Conservation (phyloP, 768 basidiomycete genomes). For the Cyclocybe cylindracea region DNA sequence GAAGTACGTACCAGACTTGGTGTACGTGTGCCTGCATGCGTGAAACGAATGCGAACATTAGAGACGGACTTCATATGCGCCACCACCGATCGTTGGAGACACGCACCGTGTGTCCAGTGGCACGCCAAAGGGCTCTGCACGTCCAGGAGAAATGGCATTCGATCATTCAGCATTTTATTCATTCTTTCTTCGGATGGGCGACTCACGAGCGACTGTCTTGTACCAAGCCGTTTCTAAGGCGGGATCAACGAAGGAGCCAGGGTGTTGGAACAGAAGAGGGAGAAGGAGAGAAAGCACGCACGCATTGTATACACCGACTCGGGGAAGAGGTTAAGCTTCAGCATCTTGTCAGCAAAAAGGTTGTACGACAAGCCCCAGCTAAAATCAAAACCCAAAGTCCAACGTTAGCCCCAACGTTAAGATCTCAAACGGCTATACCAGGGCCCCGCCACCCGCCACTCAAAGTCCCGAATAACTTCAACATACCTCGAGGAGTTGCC, state of each 20-base stretch:
- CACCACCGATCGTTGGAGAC: background rate
- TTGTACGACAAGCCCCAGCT: slow-evolving; percentile 68
- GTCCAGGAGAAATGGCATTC: background rate
- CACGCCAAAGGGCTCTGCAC: slow-evolving; percentile 42
- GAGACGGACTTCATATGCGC: background rate
- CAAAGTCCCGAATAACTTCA: too few species aligned
- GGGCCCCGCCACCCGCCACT: too few species aligned
- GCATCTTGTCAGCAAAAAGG: slow-evolving; percentile 58
- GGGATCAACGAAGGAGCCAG: background rate
- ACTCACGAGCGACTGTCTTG: slow-evolving; percentile 43
- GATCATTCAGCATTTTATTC: background rate
- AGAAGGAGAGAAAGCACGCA: slow-evolving; percentile 20
- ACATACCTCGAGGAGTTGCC: slow-evolving; percentile 52
- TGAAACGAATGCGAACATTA: background rate
- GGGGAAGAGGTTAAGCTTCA: slow-evolving; percentile 56
- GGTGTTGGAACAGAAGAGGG: background rate
- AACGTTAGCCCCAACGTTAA: too few species aligned
- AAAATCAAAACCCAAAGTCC: too few species aligned
- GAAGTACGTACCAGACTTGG: slow-evolving; percentile 46
- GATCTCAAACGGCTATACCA: too few species aligned
- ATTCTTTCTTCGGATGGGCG: too few species aligned
- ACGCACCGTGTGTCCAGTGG: slow-evolving; percentile 49
- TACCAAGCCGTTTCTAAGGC: slow-evolving; percentile 50
- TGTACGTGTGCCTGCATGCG: slow-evolving; percentile 46
- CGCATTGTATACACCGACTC: slow-evolving; percentile 46